phyloP scores from a whole-genome alignment of 202 grass and related monocot genomes.

The Eragrostis tef region DNA sequence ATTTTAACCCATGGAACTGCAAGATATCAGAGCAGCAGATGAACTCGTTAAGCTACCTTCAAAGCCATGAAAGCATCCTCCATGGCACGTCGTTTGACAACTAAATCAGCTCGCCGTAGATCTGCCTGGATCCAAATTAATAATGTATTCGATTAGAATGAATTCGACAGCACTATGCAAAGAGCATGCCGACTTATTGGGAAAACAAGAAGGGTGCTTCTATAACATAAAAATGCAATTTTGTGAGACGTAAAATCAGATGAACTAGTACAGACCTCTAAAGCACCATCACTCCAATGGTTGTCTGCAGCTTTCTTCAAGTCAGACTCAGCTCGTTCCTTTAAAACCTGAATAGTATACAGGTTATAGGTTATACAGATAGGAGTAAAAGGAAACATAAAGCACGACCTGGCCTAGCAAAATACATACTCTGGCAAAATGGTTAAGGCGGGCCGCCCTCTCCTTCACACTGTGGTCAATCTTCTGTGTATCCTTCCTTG shows the following conservation, averaged over 20 bases:
- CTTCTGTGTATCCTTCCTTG: slow-evolving; percentile 76
- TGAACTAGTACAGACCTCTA: slow-evolving; percentile 62
- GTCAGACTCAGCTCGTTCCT: slow-evolving; percentile 77
- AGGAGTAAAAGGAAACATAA: slow-evolving; percentile 7
- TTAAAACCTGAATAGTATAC: slow-evolving; percentile 61
- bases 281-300: slow-evolving; percentile 96
- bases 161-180: slow-evolving; percentile 12
- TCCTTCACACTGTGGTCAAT: slow-evolving; percentile 88
- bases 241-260: background rate
- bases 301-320: slow-evolving; percentile 93
- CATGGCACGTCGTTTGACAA: slow-evolving; percentile 82
- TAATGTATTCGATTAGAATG: slow-evolving; percentile 40
- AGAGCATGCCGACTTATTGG: background rate
- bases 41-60: slow-evolving; percentile 60
- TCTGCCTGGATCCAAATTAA: slow-evolving; percentile 68
- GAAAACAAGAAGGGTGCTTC: background rate
- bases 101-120: slow-evolving; percentile 81
- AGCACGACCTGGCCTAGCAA: background rate
- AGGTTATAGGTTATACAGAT: slow-evolving; percentile 12
- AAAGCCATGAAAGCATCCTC: slow-evolving; percentile 97
- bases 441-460: slow-evolving; percentile 68
- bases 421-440: slow-evolving; percentile 81
- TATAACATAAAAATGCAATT: slow-evolving; percentile 16
- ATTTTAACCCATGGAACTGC: background rate
- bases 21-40: slow-evolving; percentile 9